Evolutionary conservation across 2,329 filamentous ascomycete genomes (phyloP).

Genomic region (Colletotrichum sp.): DNA sequence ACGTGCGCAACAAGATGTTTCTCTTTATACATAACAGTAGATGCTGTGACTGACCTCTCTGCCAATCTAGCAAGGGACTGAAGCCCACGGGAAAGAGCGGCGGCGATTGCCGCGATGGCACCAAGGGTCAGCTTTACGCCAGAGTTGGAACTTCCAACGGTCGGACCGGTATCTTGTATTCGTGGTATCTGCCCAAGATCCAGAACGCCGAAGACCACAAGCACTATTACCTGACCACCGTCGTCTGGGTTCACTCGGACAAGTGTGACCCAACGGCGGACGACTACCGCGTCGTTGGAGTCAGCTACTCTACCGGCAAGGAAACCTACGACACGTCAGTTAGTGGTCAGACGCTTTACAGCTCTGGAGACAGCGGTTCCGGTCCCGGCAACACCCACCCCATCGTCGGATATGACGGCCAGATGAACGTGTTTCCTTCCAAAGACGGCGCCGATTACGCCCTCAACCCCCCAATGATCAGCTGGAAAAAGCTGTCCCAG

Average conservation of each 20-base stretch:
- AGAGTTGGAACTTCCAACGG: neutral
- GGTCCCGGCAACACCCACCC: neutral
- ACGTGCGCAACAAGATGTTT: neutral
- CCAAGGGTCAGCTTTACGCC: neutral
- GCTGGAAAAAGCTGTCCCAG: neutral
- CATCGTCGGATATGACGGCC: neutral
- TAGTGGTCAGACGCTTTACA: neutral
- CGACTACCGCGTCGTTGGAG: neutral
- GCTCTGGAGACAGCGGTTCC: neutral
- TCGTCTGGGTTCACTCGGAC: neutral
- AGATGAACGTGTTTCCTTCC: neutral
- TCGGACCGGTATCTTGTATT: neutral
- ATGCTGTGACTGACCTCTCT: neutral
- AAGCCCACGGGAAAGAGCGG: neutral
- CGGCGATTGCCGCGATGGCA: neutral
- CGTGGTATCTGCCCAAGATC: conserved; percentile 5
- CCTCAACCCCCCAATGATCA: neutral
- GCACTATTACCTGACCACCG: neutral
- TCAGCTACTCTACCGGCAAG: neutral
- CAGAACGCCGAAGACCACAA: neutral
- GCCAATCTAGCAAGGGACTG: neutral
- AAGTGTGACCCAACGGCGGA: neutral
- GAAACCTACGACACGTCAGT: neutral
- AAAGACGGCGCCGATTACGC: neutral
- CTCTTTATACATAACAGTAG: too few species aligned